These are phyloP conservation scores for Leishmania guyanensis DNA, from an alignment of 208 protist genomes.

Conservation along the genomic window DNA sequence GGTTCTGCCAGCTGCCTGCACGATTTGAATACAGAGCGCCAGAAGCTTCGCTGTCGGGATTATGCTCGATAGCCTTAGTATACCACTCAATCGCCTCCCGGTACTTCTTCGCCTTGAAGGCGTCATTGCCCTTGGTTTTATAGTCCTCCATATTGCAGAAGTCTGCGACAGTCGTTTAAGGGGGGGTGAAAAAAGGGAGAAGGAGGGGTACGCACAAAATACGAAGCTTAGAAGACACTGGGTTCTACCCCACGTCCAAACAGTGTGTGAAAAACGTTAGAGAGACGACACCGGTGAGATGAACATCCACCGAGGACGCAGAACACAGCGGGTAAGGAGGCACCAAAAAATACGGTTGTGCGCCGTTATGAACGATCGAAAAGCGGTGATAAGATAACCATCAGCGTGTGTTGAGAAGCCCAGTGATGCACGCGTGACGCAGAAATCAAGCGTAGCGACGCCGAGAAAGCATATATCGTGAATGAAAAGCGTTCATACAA, in stretches of 20 bases:
- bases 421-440: background rate
- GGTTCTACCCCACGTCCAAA: background rate
- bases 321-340: background rate
- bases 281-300: background rate
- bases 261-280: background rate
- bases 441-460: background rate
- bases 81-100: constrained; percentile 91
- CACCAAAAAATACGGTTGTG: background rate
- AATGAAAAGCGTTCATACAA: background rate
- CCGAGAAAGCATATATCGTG: background rate
- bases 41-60: constrained; percentile 75
- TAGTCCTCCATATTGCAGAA: constrained; percentile 65
- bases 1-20: constrained; percentile 79
- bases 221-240: background rate
- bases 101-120: constrained; percentile 90
- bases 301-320: background rate
- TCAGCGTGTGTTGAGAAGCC: background rate
- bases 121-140: constrained; percentile 91
- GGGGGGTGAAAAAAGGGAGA: background rate
- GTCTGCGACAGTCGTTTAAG: background rate
- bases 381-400: background rate
- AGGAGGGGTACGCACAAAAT: background rate
- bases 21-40: constrained; percentile 92
- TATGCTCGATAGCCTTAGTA: constrained; percentile 84
- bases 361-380: background rate